Conservation (phyloP, 164 flowering plant genomes). For the grape (Vitis vinifera) region DNA sequence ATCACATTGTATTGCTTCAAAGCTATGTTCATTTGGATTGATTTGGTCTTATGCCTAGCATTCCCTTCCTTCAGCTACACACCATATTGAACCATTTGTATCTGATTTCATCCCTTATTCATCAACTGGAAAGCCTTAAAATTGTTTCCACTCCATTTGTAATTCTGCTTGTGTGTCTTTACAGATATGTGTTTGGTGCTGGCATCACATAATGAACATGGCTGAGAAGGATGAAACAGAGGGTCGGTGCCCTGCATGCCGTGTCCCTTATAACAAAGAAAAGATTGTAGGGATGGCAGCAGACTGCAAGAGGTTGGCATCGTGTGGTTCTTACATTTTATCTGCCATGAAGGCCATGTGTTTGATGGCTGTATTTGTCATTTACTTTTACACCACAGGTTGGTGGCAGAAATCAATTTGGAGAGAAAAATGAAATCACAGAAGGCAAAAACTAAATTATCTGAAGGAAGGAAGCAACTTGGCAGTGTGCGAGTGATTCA, state of each 20-base stretch:
- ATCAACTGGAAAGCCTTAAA: no score
- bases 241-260: constrained; percentile 98
- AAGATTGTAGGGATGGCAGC: constrained; percentile 86
- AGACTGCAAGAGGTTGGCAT: constrained; percentile 67
- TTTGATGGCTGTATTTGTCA: not conserved
- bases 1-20: not conserved
- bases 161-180: not conserved
- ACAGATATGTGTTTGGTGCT: constrained; percentile 98
- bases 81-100: no score
- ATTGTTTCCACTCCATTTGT: no score
- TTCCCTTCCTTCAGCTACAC: no score
- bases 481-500: constrained; percentile 91
- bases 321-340: not conserved
- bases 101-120: no score
- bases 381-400: constrained; percentile 28
- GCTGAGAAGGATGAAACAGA: constrained; percentile 95
- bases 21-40: no score
- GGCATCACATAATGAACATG: constrained; percentile 99
- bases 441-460: constrained; percentile 67
- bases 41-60: no score
- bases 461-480: constrained; percentile 89
- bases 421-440: constrained; percentile 77
- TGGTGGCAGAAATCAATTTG: constrained; percentile 70
- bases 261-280: constrained; percentile 87
- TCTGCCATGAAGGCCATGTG: not conserved